Base-by-base conservation (phyloP, 2,329 filamentous ascomycete genomes). In the Cladosporium sphaerospermum region DNA sequence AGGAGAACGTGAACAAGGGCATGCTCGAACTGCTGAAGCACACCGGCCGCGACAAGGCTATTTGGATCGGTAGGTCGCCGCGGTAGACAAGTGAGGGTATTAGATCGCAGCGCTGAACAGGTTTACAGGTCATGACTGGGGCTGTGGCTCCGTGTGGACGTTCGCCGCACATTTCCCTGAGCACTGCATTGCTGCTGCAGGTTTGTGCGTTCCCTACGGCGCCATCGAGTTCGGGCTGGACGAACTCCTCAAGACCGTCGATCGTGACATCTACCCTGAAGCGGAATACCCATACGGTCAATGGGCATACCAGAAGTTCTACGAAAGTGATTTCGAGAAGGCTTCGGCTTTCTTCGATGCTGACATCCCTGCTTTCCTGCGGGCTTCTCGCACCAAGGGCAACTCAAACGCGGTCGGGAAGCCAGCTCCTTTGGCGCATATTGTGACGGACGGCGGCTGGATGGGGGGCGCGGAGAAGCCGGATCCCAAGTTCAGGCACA, bases 221-320 rank as follows among this genome's bases (percentile, higher is more conserved):
- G 62, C 63, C 0, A 36, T 76, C 19, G 75, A 76, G 54, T 56
- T 68, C 4, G 75, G 75, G 2, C 59, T 75, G 18, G 63, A 71
- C 0, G 58, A 64, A 8, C 49, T 71, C 9, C 45, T 73, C 10
- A 62, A 66, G 3, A 52, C 65, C 2, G 61, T 74, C 6, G 70
- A 78, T 58, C 70, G 75, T 9, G 68, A 73, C 0, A 47, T 75
- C 9, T 78, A 78, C 56, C 75, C 76, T 0, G 66, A 62, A 13
- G 69, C 72, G 31, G 48, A 76, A 56, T 75, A 68, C 43, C 67
- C 69, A 1, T 65, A 61, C 37, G 69, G 68, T 4, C 69, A 69
- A 51, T 71, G 64, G 61, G 60, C 64, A 3, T 72, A 72, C 57
- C 61, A 65, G 56, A 54, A 53, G 11, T 68, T 62, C 56, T 69